Conservation (phyloP, 306 rosid species). For the Astragalus membranaceus region DNA sequence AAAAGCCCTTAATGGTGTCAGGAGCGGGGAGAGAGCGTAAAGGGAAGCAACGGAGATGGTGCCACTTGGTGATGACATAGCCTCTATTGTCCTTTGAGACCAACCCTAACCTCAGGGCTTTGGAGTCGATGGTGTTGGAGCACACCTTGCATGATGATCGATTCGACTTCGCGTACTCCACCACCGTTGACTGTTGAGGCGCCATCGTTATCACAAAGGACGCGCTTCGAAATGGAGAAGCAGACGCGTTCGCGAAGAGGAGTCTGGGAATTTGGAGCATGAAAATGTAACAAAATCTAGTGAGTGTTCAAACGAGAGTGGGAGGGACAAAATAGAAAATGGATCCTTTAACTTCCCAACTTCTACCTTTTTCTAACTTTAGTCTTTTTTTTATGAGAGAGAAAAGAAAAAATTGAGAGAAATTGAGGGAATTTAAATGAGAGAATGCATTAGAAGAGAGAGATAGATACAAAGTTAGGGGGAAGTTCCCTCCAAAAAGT, state of each 20-base stretch:
- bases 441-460: no score
- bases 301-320: no score
- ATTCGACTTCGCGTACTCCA: constrained; percentile 61
- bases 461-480: no score
- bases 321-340: no score
- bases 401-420: no score
- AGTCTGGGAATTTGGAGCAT: not conserved
- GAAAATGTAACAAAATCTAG: not conserved
- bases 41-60: constrained; percentile 58
- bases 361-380: no score
- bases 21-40: not conserved
- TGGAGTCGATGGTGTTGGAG: constrained; percentile 30
- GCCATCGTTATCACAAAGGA: constrained; percentile 23
- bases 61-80: constrained; percentile 45
- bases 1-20: constrained; percentile 42
- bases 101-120: constrained; percentile 48
- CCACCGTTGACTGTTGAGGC: constrained; percentile 25
- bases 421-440: no score
- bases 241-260: not conserved
- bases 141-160: constrained; percentile 61
- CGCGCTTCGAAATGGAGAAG: constrained; percentile 8
- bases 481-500: no score
- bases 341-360: no score
- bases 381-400: no score
- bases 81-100: constrained; percentile 39